Conservation (phyloP, 2,329 filamentous ascomycete species). For the Hypoxylon sp. region DNA sequence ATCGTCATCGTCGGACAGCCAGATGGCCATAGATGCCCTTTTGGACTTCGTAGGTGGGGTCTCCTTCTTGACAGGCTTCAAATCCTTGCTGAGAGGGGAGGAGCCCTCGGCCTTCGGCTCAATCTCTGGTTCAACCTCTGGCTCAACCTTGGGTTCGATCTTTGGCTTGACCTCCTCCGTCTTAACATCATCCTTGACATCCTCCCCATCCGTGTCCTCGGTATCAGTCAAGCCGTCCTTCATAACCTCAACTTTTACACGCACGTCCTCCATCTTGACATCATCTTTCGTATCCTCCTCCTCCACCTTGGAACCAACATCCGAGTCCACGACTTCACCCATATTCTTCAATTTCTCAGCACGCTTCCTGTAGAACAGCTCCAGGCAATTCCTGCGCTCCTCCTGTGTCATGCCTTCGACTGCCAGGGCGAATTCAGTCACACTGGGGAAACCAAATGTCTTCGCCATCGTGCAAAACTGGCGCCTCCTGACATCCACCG, state of each 20-base stretch:
- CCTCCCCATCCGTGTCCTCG: constrained; percentile 26
- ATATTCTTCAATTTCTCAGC: constrained; percentile 64
- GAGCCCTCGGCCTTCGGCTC: constrained; percentile 35
- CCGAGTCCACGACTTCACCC: constrained; percentile 45
- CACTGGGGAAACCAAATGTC: constrained; percentile 81
- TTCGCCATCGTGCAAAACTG: constrained; percentile 94
- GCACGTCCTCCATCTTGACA: constrained; percentile 22
- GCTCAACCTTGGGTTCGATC: constrained; percentile 35
- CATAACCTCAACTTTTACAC: constrained; percentile 13
- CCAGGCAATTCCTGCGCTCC: constrained; percentile 82
- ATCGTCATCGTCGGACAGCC: constrained; percentile 51
- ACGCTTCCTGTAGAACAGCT: constrained; percentile 82
- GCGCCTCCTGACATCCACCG: constrained; percentile 78
- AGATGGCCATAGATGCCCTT: constrained; percentile 44
- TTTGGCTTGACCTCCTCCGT: constrained; percentile 23
- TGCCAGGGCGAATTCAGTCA: constrained; percentile 87
- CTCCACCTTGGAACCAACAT: constrained; percentile 16
- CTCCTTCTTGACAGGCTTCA: constrained; percentile 31
- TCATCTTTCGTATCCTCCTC: constrained; percentile 28
- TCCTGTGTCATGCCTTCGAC: constrained; percentile 94
- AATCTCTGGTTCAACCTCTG: constrained; percentile 16
- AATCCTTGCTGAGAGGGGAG: not conserved
- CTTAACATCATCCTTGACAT: constrained; percentile 19
- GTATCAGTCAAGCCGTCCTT: constrained; percentile 19
- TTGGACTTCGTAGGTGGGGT: constrained; percentile 22